Evolutionary conservation across 2,329 filamentous ascomycete genomes (phyloP), one percentile per base, ranked within the genome.

Genomic region (Celoporthe dispersa): DNA sequence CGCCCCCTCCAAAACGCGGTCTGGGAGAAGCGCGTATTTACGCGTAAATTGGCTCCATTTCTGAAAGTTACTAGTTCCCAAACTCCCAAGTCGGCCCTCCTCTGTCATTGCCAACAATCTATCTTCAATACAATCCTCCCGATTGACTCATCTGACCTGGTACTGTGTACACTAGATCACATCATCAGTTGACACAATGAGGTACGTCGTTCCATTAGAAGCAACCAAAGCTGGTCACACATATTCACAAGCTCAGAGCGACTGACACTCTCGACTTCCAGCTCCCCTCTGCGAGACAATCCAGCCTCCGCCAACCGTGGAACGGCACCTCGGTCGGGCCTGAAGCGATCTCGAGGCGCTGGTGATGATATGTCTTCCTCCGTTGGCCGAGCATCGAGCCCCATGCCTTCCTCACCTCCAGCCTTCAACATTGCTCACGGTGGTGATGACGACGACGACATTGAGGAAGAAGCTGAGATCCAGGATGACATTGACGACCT

Each of bases 221-320:
- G n/a, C 44, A n/a, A 39, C 37, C 31, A 44, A 33, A 12, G 8
- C 14, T 63, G 19, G 9, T 55, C 48, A 28, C 35, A 25, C 25
- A 61, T 14, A 4, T 63, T 22, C 25, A n/a, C 25, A 28, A 64
- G 25, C 31, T 25, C 51, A 44, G 22, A 31, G 57, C 64, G 6
- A 51, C 68, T 77, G 74, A 77, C 80, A 70, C 59, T 66, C 41
- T 12, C 37, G 16, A 53, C 55, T 22, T 55, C 66, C 78, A 97
- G 93, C 85, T 97, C 94, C 80, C 94, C 94, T 79, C 86, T 97
- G 72, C 90, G 91, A 80, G 87, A 90, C 75, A 94, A 90, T 82
- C 91, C 92, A 85, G 90, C 91, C 71, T 94, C 94, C 74, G 94
- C 91, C 76, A 97, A 97, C 81, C 90, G 93, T 75, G 93, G 93